phyloP scores from a whole-genome alignment of 2,329 filamentous ascomycete species.

The Aspergillus ochraceoroseus region DNA sequence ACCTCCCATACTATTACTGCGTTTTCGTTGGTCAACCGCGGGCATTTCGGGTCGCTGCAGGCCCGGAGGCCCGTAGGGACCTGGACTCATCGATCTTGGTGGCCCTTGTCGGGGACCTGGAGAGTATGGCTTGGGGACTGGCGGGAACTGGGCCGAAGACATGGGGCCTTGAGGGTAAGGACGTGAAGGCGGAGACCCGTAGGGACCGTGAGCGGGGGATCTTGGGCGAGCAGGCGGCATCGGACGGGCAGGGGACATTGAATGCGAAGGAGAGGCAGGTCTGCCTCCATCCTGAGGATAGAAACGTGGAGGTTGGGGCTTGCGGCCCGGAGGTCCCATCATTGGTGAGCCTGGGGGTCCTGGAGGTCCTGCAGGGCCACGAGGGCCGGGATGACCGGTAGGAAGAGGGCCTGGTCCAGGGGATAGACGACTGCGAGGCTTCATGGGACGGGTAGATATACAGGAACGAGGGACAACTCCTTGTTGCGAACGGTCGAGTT shows the following conservation, averaged over 20 bases:
- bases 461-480: slow-evolving; percentile 93
- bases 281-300: slow-evolving; percentile 29
- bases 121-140: slow-evolving; percentile 35
- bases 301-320: slow-evolving; percentile 32
- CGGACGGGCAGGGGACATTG: slow-evolving; percentile 40
- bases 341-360: slow-evolving; percentile 32
- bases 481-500: slow-evolving; percentile 83
- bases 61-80: slow-evolving; percentile 41
- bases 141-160: slow-evolving; percentile 35
- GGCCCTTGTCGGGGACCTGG: slow-evolving; percentile 28
- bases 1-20: slow-evolving; percentile 45
- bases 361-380: slow-evolving; percentile 30
- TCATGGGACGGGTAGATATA: slow-evolving; percentile 84
- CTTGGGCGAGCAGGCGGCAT: slow-evolving; percentile 35
- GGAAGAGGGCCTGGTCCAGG: slow-evolving; percentile 31
- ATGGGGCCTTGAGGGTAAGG: slow-evolving; percentile 29
- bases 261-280: slow-evolving; percentile 25
- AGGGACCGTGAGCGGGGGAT: slow-evolving; percentile 26
- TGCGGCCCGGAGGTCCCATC: slow-evolving; percentile 28
- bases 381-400: slow-evolving; percentile 29
- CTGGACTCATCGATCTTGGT: slow-evolving; percentile 40
- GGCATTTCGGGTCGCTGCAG: slow-evolving; percentile 41
- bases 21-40: slow-evolving; percentile 31
- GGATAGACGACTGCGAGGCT: slow-evolving; percentile 60
- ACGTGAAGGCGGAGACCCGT: slow-evolving; percentile 28